Evolutionary conservation across 2,329 filamentous ascomycete species (phyloP).

Genomic region (Aspergillus ustus): DNA sequence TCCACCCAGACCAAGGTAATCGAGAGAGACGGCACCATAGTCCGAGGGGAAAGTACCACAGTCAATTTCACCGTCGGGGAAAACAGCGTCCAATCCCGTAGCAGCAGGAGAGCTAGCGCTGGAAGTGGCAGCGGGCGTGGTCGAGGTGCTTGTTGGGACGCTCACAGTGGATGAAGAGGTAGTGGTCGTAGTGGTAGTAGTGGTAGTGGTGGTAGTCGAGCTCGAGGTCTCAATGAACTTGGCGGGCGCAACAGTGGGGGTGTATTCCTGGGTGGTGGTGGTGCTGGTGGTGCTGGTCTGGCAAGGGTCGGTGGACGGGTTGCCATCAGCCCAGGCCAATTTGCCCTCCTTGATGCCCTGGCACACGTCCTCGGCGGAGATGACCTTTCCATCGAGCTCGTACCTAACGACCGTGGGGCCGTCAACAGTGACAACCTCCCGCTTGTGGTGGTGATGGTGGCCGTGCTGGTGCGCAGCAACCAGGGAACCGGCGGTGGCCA

Average conservation of each 20-base stretch:
- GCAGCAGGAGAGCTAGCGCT: constrained; percentile 37
- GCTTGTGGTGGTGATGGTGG: constrained; percentile 49
- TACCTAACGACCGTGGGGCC: constrained; percentile 72
- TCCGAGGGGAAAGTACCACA: constrained; percentile 77
- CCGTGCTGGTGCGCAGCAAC: constrained; percentile 48
- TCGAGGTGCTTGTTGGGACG: constrained; percentile 32
- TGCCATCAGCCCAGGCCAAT: constrained; percentile 66
- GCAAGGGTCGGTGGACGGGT: constrained; percentile 62
- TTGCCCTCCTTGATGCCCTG: constrained; percentile 72
- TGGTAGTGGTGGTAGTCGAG: constrained; percentile 31
- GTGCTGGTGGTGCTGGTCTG: constrained; percentile 15
- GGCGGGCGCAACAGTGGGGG: constrained; percentile 42
- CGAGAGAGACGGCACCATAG: constrained; percentile 76
- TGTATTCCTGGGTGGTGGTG: constrained; percentile 37
- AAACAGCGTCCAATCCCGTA: constrained; percentile 66
- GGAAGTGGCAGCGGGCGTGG: constrained; percentile 29
- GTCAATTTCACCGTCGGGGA: constrained; percentile 73
- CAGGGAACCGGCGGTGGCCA: constrained; percentile 49
- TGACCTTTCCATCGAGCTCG: constrained; percentile 63
- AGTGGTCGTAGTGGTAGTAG: constrained; percentile 33
- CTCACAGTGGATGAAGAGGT: constrained; percentile 25
- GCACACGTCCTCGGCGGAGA: constrained; percentile 63
- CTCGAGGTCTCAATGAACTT: constrained; percentile 58
- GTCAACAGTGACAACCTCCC: constrained; percentile 59
- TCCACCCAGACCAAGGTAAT: constrained; percentile 71